These are phyloP conservation scores for Balamuthia mandrillaris DNA, from an alignment of 208 protist species.

Conservation along the genomic window DNA sequence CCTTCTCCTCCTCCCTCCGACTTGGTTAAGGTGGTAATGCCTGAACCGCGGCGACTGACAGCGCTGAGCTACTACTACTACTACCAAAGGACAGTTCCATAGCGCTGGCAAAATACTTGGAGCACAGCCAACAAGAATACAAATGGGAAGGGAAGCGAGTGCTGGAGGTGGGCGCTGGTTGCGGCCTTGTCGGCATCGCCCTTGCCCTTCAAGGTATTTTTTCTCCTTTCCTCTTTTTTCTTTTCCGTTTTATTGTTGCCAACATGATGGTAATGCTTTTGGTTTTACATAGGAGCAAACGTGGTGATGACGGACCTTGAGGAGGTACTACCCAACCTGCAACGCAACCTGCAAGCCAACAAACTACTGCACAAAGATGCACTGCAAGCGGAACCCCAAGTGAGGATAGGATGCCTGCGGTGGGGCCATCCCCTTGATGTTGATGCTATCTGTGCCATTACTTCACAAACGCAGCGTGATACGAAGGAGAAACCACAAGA, in stretches of 20 bases:
- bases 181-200: conserved; percentile 17
- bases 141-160: neutral
- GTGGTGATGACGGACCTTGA: conserved; percentile 4
- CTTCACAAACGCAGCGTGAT: neutral
- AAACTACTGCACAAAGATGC: neutral
- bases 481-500: neutral
- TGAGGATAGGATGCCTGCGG: no score
- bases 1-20: neutral
- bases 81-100: neutral
- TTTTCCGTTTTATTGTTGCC: no score
- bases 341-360: conserved; percentile 6
- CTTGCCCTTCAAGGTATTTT: conserved; percentile 29
- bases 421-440: no score
- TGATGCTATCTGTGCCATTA: no score
- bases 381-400: no score
- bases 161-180: conserved; percentile 10
- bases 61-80: no score
- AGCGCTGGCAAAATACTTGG: conserved; percentile 26
- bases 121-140: neutral
- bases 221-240: no score
- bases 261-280: no score
- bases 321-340: conserved; percentile 17
- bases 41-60: no score
- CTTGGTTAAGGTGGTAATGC: neutral
- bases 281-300: neutral